Base-by-base conservation (phyloP, 148 eudicot genomes). In the Fagopyrum homotropicum region DNA sequence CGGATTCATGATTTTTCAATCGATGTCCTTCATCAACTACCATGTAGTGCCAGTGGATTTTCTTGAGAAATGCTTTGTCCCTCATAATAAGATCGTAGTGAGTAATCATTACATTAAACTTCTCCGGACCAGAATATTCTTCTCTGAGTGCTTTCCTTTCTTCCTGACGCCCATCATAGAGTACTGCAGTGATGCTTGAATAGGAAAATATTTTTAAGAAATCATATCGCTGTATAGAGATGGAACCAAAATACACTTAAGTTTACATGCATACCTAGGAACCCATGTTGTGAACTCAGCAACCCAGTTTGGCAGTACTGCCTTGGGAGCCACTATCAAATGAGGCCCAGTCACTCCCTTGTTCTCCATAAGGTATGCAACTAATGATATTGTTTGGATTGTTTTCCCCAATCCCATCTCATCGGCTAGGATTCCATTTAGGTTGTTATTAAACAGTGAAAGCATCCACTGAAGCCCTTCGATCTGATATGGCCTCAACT, bases 391-490 rank as follows among this genome's bases (percentile, higher is more conserved):
- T 64, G 98, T 92, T 84, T 95, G 99, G 73, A 95, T 95, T 77
- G 99, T 95, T 84, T 95, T 95, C 29, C 99, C 99, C 81, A 95
- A 77, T 66, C 99, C 99, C 99, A 95, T 95, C 81, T 95, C 99
- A 87, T 95, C 99, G 11, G 99, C 99, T 82, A 95, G 86, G 72
- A 95, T 95, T 73, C 99, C 99, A 81, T 95, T 95, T 66, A 95
- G 83, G 81, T 95, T 95, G 86, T 95, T 95, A 78, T 95, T 95
- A 78, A 90, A 95, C 79, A 95, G 79, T 44, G 99, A 95, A 75
- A 95, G 78, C 99, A 95, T 95, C 99, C 99, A 95, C 57, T 95
- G 99, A 70, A 95, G 98, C 78, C 99, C 99, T 84, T 95, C 99
- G 73, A 95, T 14, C 87, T 95, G 99, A 82, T 95, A 95, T 6